Conservation (phyloP, 106 monocot species). For the Acanthochlamys bracteata region DNA sequence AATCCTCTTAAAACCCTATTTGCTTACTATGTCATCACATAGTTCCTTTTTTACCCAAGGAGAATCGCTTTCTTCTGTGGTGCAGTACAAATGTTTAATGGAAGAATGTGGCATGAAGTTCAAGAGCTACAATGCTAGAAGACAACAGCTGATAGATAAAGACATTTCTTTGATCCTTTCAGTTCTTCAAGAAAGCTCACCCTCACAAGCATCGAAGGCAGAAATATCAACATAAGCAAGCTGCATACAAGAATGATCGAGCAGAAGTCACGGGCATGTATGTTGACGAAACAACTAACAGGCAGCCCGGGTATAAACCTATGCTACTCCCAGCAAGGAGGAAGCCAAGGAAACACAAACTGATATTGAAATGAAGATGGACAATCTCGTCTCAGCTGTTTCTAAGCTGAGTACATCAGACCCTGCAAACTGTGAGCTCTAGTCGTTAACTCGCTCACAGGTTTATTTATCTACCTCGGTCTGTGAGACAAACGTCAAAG, state of each 20-base stretch:
- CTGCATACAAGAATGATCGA: constrained; percentile 3
- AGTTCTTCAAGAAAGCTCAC: constrained; percentile 72
- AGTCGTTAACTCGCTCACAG: constrained; percentile 55
- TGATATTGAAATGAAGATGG: constrained; percentile 52
- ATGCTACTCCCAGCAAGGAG: constrained; percentile 11
- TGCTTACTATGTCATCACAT: too few relatives aligned
- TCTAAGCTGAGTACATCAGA: constrained; percentile 69
- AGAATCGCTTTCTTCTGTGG: background rate
- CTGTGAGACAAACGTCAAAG: constrained; percentile 36
- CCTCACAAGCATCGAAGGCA: constrained; percentile 63
- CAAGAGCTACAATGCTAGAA: constrained; percentile 74
- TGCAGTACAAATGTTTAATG: constrained; percentile 88
- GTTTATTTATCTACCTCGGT: constrained; percentile 65
- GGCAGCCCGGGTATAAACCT: constrained; percentile 3
- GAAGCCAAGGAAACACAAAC: constrained; percentile 18
- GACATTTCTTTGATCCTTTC: constrained; percentile 80
- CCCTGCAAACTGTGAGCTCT: constrained; percentile 56
- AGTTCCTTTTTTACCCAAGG: too few relatives aligned
- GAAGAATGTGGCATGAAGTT: constrained; percentile 90
- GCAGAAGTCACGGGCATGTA: constrained; percentile 24
- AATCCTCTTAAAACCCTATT: too few relatives aligned
- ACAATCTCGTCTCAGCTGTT: constrained; percentile 67
- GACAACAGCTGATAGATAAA: constrained; percentile 82
- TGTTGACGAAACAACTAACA: constrained; percentile 19
- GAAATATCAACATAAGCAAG: constrained; percentile 36